Conservation (phyloP, 495 filamentous ascomycete genomes). For the Collariella sp. region DNA sequence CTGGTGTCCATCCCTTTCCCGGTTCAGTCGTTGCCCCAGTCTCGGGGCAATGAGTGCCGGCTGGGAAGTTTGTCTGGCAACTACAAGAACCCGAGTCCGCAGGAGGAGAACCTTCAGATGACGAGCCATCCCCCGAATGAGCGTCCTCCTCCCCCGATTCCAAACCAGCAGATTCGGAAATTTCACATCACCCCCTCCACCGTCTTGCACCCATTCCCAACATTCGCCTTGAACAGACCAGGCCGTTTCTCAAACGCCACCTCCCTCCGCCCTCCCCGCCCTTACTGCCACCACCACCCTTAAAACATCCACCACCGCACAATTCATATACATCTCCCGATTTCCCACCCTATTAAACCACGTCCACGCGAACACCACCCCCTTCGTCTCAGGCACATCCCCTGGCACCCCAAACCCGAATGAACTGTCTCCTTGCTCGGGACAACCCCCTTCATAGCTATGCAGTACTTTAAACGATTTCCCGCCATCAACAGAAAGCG, state of each 20-base stretch:
- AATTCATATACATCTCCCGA: conserved; percentile 91
- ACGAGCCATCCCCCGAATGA: not conserved
- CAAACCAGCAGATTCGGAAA: conserved; percentile 37
- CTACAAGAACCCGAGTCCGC: not conserved
- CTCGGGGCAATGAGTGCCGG: not conserved
- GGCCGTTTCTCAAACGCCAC: conserved; percentile 27
- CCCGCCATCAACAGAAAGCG: conserved; percentile 52
- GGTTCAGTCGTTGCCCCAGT: not conserved
- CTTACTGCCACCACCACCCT: not conserved
- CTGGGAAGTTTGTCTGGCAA: not conserved
- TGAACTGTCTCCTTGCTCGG: conserved; percentile 14
- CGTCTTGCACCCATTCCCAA: conserved; percentile 39
- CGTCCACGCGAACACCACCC: conserved; percentile 65
- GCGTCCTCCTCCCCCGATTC: not conserved
- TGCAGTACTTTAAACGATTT: conserved; percentile 41
- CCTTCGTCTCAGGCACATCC: conserved; percentile 46
- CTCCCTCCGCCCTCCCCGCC: too few relatives aligned
- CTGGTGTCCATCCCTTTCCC: conserved; percentile 4
- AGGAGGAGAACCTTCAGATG: not conserved
- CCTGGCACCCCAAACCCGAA: conserved; percentile 45
- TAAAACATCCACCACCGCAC: conserved; percentile 51
- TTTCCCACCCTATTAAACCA: conserved; percentile 86
- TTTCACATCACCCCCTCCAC: conserved; percentile 33
- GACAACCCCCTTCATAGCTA: conserved; percentile 36
- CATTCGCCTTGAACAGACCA: conserved; percentile 40